Base-by-base conservation (phyloP, 805 yeast genomes). In the Suhomyces xylopsoci region DNA sequence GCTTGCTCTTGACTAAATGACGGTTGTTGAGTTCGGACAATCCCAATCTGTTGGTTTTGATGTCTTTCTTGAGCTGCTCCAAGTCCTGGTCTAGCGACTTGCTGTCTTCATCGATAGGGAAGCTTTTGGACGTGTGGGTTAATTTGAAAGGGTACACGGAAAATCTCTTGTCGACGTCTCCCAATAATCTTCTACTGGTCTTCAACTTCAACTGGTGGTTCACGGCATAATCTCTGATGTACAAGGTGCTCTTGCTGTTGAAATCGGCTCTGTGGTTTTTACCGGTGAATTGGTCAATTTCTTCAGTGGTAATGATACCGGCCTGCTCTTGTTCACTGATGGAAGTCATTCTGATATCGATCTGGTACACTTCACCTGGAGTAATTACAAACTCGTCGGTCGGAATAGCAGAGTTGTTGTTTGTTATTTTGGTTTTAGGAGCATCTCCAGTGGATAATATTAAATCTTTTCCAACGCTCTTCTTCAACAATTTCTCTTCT, bases 91-190 rank as follows among this genome's bases (percentile, higher is more conserved):
- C 71, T 14, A 55, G 60, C 25, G 71, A 58, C 49, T 76, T 61
- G 25, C 68, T 68, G 36, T 58, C 65, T 41, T 73, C 63, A 46
- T 80, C 71, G 22, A 85, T 68, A 51, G 92, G 92, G 79, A 85
- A 86, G 41, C 69, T 62, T 22, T 77, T 75, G 14, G 90, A 80
- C 46, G 89, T 73, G 70, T 89, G 87, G 38, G 90, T 78, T 59
- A 92, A 78, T 71, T 90, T 93, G 78, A 93, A 90, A 52, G 99
- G 98, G 70, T 83, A 93, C 32, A 94, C 98, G 25, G 97, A 88
- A 60, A 82, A 78, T 47, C 81, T 75, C 59, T 81, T 82, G 70
- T 91, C 97, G 58, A 90, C 81, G 55, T 81, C 81, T 32, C 83
- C 77, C 58, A 92, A 77, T 51, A 91, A 77, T 55, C 79, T 80